These are phyloP conservation scores for Schwanniomyces sp. DNA, from an alignment of 805 yeast genomes.

Conservation along the genomic window DNA sequence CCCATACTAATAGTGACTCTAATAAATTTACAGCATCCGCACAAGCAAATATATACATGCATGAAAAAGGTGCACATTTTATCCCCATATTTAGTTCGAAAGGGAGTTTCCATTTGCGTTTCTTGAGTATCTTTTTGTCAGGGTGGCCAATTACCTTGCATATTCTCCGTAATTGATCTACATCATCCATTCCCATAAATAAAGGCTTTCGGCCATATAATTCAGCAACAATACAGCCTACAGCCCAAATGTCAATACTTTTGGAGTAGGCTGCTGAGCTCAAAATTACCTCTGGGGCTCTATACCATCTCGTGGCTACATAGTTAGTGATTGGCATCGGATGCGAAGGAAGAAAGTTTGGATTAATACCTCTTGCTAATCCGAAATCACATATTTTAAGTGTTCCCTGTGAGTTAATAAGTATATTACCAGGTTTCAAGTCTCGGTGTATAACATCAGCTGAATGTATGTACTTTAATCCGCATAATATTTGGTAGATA, in stretches of 20 bases:
- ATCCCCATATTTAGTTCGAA: slow-evolving; percentile 39
- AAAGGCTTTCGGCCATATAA: slow-evolving; percentile 77
- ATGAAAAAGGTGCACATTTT: slow-evolving; percentile 22
- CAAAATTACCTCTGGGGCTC: slow-evolving; percentile 88
- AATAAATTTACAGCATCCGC: slow-evolving; percentile 52
- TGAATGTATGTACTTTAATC: slow-evolving; percentile 83
- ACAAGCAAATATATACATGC: slow-evolving; percentile 63
- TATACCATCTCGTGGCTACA: slow-evolving; percentile 93
- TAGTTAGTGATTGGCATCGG: slow-evolving; percentile 66
- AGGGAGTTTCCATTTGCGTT: slow-evolving; percentile 26
- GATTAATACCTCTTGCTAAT: slow-evolving; percentile 72
- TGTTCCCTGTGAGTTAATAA: slow-evolving; percentile 70
- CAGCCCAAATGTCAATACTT: slow-evolving; percentile 87
- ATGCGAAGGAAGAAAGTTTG: slow-evolving; percentile 26
- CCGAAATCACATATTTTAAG: slow-evolving; percentile 94
- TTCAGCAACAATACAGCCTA: slow-evolving; percentile 88
- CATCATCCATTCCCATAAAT: slow-evolving; percentile 71
- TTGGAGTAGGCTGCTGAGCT: slow-evolving; percentile 60
- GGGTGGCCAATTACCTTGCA: slow-evolving; percentile 75
- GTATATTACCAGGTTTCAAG: slow-evolving; percentile 85
- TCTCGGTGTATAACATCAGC: slow-evolving; percentile 93
- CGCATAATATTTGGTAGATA: slow-evolving; percentile 80
- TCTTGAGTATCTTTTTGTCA: slow-evolving; percentile 39
- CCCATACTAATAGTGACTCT: slow-evolving; percentile 62
- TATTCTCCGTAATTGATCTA: slow-evolving; percentile 71